Evolutionary conservation across 768 basidiomycete species (phyloP).

Genomic region (Lactarius psammicola): DNA sequence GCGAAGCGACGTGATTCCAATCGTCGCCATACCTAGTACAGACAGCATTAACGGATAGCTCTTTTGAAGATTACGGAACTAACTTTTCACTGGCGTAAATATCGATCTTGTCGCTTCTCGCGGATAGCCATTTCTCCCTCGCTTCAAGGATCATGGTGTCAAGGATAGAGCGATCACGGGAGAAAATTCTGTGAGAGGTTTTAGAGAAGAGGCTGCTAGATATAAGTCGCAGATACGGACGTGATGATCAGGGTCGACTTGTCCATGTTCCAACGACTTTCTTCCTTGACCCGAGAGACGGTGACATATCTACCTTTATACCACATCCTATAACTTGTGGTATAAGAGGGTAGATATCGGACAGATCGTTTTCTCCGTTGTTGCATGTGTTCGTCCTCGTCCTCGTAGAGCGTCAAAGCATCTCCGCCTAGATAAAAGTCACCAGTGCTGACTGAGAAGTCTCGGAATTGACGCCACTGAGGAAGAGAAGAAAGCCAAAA

Average conservation of each 20-base stretch:
- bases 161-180: constrained; percentile 27
- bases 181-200: constrained; percentile 13
- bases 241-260: constrained; percentile 45
- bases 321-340: constrained; percentile 45
- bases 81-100: constrained; percentile 52
- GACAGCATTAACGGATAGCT: background rate
- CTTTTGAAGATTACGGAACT: constrained; percentile 8
- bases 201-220: constrained; percentile 5
- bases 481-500: constrained; percentile 63
- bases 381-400: constrained; percentile 15
- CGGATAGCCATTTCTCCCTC: constrained; percentile 17
- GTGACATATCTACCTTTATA: constrained; percentile 41
- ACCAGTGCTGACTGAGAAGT: constrained; percentile 50
- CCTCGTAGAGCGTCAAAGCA: constrained; percentile 32
- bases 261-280: constrained; percentile 38
- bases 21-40: constrained; percentile 31
- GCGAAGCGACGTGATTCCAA: constrained; percentile 57
- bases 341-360: constrained; percentile 45
- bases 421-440: constrained; percentile 39
- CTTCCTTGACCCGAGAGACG: constrained; percentile 38
- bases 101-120: constrained; percentile 22
- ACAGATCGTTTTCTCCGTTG: constrained; percentile 32
- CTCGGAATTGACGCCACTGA: constrained; percentile 56
- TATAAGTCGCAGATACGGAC: constrained; percentile 35
- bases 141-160: constrained; percentile 27